Percentiles rank a stretch among this genome's conserved stretches.
phyloP scores from a whole-genome alignment of 495 filamentous ascomycete species.

The Neurospora sp. region DNA sequence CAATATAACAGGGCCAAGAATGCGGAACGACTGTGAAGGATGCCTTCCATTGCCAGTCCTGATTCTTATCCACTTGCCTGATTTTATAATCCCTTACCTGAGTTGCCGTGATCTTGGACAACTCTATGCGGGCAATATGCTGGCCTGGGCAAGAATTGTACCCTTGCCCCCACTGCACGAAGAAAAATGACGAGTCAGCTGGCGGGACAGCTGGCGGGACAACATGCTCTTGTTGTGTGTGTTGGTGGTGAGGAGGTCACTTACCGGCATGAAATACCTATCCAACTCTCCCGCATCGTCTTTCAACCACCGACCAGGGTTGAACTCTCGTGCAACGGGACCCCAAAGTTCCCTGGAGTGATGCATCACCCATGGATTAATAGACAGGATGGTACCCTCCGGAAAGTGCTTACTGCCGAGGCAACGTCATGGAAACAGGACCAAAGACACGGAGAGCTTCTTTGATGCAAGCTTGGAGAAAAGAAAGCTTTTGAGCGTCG shows the following conservation, averaged over 20 bases:
- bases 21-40: conserved; percentile 31
- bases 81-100: conserved; percentile 29
- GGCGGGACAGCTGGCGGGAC: neutral
- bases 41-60: conserved; percentile 29
- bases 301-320: conserved; percentile 31
- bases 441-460: conserved; percentile 50
- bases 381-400: conserved; percentile 28
- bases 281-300: conserved; percentile 14
- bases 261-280: conserved; percentile 19
- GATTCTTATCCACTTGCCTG: conserved; percentile 25
- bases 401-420: conserved; percentile 15
- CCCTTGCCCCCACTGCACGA: neutral
- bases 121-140: neutral
- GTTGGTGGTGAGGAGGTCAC: neutral
- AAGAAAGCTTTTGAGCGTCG: conserved; percentile 41
- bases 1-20: conserved; percentile 28
- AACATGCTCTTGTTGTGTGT: neutral
- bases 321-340: conserved; percentile 25
- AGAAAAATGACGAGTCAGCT: neutral
- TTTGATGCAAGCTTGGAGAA: conserved; percentile 42
- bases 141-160: neutral
- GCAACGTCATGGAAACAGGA: conserved; percentile 37
- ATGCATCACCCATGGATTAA: conserved; percentile 38
- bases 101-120: neutral
- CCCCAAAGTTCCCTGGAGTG: conserved; percentile 28